A percentile compares a stretch with the other conserved stretches of the same genome.
Conservation (phyloP, 116 monocot genomes). For the Phalaenopsis hybrid region DNA sequence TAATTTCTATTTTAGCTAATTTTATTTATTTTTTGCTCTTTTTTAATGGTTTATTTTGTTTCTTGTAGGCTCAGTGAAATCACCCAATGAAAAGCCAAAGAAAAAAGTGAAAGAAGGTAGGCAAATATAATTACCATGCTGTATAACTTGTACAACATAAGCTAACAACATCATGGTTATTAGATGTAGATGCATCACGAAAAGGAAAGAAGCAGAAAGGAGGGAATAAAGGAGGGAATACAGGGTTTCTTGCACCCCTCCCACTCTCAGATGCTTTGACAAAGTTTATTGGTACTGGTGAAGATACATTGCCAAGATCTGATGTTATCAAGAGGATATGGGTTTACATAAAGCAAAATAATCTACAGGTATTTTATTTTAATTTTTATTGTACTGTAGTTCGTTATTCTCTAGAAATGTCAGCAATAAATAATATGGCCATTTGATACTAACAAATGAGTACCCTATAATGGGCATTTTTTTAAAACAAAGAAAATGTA, state of each 20-base stretch:
- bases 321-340: conserved; percentile 89
- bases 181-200: conserved; percentile 20
- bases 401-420: neutral
- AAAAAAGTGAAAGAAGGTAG: conserved; percentile 60
- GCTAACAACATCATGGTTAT: conserved; percentile 10
- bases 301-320: conserved; percentile 53
- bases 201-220: conserved; percentile 53
- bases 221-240: conserved; percentile 30
- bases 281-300: conserved; percentile 91
- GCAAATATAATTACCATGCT: conserved; percentile 7
- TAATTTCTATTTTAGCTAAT: neutral
- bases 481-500: neutral
- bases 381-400: neutral
- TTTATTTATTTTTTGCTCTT: conserved; percentile 7
- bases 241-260: conserved; percentile 63
- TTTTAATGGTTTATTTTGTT: neutral
- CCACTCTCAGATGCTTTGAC: conserved; percentile 82
- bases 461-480: neutral
- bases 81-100: conserved; percentile 44
- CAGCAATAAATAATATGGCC: neutral
- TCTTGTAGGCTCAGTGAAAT: conserved; percentile 22
- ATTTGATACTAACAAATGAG: neutral
- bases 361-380: conserved; percentile 64
- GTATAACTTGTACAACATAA: neutral
- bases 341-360: conserved; percentile 85